Base-by-base conservation (phyloP, 2,329 filamentous ascomycete species). In the Fusarium continuum region DNA sequence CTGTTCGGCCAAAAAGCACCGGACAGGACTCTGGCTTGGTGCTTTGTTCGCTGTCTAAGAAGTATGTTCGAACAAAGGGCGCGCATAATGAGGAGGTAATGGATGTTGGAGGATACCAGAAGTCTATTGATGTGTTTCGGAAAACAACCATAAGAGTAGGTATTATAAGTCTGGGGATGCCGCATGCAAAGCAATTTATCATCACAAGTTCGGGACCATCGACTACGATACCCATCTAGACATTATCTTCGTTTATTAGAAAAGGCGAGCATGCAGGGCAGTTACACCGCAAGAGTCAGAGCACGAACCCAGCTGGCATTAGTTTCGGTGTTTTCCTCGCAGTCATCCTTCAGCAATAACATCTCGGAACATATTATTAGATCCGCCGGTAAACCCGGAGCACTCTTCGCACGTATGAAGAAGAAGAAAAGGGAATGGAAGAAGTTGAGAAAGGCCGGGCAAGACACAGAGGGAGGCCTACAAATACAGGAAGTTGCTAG, bases 41-140 rank as follows among this genome's bases (percentile, higher is more conserved):
- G 20, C 58, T 53, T 63, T 53, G 35, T 62, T 63, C 23, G 7
- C 10, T 19, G 25, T 20, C n/a, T 16, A 50, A 26, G 20, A n/a
- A 23, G 25, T 26, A 14, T 39, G 41, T 52, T 43, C 25, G 13
- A 19, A 22, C 8, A 29, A 29, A 22, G 14, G 4, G 4, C n/a
- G 28, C 11, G n/a, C 9, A 4, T 16, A 23, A 13, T 17, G 25
- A 48, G 31, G 48, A 49, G 29, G 51, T 6, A 28, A 23, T 20
- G 9, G 11, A 31, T 16, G 17, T 32, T 51, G 13, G 16, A 19
- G 25, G 11, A 28, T 7, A 19, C 6, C 5, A 16, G 4, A 8
- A 7, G 17, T 17, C 28, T 38, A 20, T 38, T 38, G 19, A 22
- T 14, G 14, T 10, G 19, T 26, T 25, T 39, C 16, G 17, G 14